Percentiles rank a stretch among this genome's conserved stretches.
These are phyloP conservation scores for Xylona heveae DNA, from an alignment of 495 filamentous ascomycete species.

Conservation along the genomic window DNA sequence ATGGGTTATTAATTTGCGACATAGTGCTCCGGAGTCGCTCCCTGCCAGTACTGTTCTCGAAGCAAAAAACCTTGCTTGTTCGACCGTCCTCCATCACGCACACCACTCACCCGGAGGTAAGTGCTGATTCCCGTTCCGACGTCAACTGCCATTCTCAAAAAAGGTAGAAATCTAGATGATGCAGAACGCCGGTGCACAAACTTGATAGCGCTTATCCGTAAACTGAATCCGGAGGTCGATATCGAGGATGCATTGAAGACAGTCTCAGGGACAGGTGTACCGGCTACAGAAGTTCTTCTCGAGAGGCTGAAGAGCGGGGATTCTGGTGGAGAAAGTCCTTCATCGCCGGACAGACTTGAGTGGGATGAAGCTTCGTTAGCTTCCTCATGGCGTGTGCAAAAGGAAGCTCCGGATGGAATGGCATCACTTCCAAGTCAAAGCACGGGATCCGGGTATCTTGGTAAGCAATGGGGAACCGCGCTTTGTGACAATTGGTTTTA, in stretches of 20 bases:
- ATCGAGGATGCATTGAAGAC: conserved; percentile 11
- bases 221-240: conserved; percentile 14
- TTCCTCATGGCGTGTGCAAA: conserved; percentile 3
- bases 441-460: conserved; percentile 15
- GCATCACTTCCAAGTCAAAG: conserved; percentile 13
- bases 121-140: conserved; percentile 1
- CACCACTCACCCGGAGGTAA: conserved; percentile 16
- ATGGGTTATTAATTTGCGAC: no score
- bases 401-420: conserved; percentile 13
- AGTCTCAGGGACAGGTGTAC: conserved; percentile 2
- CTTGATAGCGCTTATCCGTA: conserved; percentile 11
- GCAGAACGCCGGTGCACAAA: conserved; percentile 13
- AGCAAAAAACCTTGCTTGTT: conserved; percentile 12
- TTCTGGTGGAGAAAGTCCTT: conserved; percentile 10
- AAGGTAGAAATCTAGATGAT: conserved; percentile 13
- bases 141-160: not conserved
- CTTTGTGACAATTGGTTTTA: no score
- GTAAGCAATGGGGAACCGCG: no score
- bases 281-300: conserved; percentile 1
- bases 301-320: conserved; percentile 6
- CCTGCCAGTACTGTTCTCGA: conserved; percentile 13
- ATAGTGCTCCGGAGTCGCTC: conserved; percentile 14
- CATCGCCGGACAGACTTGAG: conserved; percentile 11
- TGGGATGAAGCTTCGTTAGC: conserved; percentile 11
- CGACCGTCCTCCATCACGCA: conserved; percentile 11